Evolutionary conservation across 305 asterid genomes (phyloP).

Genomic region (Stenogyne calaminthoides): DNA sequence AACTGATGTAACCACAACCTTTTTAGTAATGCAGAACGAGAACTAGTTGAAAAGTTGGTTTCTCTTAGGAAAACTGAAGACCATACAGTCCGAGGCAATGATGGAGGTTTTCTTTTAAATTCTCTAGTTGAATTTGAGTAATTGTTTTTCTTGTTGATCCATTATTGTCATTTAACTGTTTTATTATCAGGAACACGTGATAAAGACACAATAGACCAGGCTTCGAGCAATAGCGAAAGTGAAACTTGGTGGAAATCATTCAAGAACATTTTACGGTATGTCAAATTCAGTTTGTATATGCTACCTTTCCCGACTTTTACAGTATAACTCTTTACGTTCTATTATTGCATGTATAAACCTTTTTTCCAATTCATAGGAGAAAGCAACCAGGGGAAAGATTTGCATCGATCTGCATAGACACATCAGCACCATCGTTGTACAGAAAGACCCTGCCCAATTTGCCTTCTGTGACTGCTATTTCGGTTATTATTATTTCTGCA

Average conservation of each 20-base stretch:
- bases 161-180: conserved; percentile 15
- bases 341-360: not conserved
- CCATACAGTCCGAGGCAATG: conserved; percentile 30
- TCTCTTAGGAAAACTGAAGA: conserved; percentile 57
- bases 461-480: conserved; percentile 42
- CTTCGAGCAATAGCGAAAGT: conserved; percentile 42
- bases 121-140: conserved; percentile 17
- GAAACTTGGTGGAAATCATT: conserved; percentile 66
- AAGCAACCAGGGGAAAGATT: conserved; percentile 65
- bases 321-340: not conserved
- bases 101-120: conserved; percentile 34
- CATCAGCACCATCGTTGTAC: conserved; percentile 41
- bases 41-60: conserved; percentile 76
- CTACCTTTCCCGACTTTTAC: not conserved
- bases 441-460: conserved; percentile 35
- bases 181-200: conserved; percentile 26
- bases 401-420: conserved; percentile 62
- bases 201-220: conserved; percentile 34
- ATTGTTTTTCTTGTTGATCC: conserved; percentile 4
- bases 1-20: conserved; percentile 32
- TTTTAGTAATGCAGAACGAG: conserved; percentile 73
- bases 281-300: conserved; percentile 13
- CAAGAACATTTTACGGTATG: conserved; percentile 68
- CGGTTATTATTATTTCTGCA: conserved; percentile 44
- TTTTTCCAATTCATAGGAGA: conserved; percentile 50